A percentile compares a stretch with the other conserved stretches of the same genome.
These are phyloP conservation scores for Bolboschoenoplectus hybrid DNA, from an alignment of 202 grass and related monocot species.

Conservation along the genomic window DNA sequence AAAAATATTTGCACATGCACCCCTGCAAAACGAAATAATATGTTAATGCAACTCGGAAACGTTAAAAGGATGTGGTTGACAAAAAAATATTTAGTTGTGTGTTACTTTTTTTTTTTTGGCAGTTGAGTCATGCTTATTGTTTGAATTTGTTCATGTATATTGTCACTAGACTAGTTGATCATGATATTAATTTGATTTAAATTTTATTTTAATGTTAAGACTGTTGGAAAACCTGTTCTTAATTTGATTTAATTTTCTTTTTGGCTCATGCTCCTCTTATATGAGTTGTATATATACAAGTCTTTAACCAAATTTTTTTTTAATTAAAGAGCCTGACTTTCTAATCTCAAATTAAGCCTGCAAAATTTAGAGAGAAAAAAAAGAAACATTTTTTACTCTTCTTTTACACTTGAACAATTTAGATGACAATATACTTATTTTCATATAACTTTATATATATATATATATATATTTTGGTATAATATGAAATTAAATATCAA, in stretches of 20 bases:
- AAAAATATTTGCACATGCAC: not conserved
- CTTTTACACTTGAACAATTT: not conserved
- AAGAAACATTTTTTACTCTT: not conserved
- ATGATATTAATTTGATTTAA: not conserved
- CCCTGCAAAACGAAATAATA: not conserved
- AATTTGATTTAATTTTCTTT: too few relatives aligned
- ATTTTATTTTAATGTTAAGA: not conserved
- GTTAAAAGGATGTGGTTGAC: not conserved
- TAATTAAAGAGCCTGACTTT: too few relatives aligned
- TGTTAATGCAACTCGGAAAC: not conserved
- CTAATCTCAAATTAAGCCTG: too few relatives aligned
- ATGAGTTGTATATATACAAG: too few relatives aligned
- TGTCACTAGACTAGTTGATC: not conserved
- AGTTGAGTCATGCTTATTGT: not conserved
- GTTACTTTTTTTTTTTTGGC: not conserved
- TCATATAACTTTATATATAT: not conserved
- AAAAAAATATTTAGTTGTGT: not conserved
- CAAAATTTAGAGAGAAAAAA: not conserved
- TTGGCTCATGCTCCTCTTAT: too few relatives aligned
- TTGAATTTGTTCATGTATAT: not conserved
- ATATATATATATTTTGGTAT: not conserved
- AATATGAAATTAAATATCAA: not conserved
- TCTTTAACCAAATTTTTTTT: too few relatives aligned
- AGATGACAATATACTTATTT: not conserved
- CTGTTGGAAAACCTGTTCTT: not conserved